Percentiles rank a stretch among this genome's conserved stretches.
Conservation (phyloP, 1,139 yeast species). For the Yamadazyma songkhlaensis region DNA sequence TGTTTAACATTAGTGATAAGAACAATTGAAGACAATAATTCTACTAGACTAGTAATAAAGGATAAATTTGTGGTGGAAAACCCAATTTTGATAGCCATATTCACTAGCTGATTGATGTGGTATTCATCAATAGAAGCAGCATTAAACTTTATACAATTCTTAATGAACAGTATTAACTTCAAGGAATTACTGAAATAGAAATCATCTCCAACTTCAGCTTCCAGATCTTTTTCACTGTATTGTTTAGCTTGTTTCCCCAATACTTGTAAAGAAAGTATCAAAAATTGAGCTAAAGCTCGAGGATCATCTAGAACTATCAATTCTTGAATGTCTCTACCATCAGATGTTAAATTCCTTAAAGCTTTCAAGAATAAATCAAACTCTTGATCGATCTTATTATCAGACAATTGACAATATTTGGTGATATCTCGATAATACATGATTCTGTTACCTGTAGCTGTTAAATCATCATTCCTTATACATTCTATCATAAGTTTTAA, state of each 20-base stretch:
- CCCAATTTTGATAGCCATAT: conserved; percentile 38
- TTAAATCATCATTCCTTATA: conserved; percentile 47
- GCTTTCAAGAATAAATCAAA: conserved; percentile 55
- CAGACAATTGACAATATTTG: conserved; percentile 34
- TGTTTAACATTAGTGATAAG: conserved; percentile 49
- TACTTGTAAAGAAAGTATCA: conserved; percentile 14
- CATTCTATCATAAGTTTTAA: conserved; percentile 55
- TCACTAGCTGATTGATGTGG: conserved; percentile 33
- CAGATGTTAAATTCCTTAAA: conserved; percentile 50
- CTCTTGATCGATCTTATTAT: conserved; percentile 41
- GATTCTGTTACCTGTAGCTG: conserved; percentile 43
- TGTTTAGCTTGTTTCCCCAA: conserved; percentile 13
- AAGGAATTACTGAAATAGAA: conserved; percentile 14
- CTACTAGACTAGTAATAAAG: conserved; percentile 43
- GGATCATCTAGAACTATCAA: conserved; percentile 47
- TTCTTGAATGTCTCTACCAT: conserved; percentile 62
- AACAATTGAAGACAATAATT: conserved; percentile 44
- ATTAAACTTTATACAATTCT: conserved; percentile 48
- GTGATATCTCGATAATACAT: conserved; percentile 62
- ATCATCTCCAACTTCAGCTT: conserved; percentile 11
- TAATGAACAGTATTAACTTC: conserved; percentile 34
- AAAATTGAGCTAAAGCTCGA: conserved; percentile 35
- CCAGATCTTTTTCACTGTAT: conserved; percentile 7
- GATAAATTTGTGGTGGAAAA: conserved; percentile 37
- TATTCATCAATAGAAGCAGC: conserved; percentile 42